Evolutionary conservation across 1,139 yeast species (phyloP).

Genomic region (Saccharomycopsis phalli): DNA sequence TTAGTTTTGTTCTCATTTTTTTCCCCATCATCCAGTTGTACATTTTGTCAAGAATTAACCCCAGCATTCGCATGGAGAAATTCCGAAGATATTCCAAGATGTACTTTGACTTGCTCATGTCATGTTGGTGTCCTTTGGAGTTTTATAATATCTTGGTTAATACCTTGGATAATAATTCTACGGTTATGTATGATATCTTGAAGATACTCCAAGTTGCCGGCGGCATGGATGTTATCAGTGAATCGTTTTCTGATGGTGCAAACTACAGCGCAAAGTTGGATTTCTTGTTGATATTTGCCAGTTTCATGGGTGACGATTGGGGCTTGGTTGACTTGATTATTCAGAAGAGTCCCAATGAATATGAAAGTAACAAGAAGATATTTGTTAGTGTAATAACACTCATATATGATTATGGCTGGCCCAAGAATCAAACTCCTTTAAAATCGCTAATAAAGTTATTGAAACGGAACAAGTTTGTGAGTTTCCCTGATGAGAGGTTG

Average conservation of each 20-base stretch:
- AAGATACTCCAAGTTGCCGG: background rate
- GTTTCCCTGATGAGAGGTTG: constrained; percentile 10
- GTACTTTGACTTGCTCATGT: constrained; percentile 6
- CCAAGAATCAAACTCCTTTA: constrained; percentile 5
- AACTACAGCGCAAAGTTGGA: background rate
- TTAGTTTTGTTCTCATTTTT: constrained; percentile 13
- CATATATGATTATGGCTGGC: constrained; percentile 8
- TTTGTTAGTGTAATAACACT: constrained; percentile 4
- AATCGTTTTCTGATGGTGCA: background rate
- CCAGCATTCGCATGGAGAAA: background rate
- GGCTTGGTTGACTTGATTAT: constrained; percentile 7
- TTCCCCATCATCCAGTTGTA: constrained; percentile 17
- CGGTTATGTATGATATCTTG: constrained; percentile 11
- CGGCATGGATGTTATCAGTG: background rate
- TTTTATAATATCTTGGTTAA: constrained; percentile 12
- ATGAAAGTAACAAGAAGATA: constrained; percentile 5
- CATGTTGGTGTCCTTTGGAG: constrained; percentile 12
- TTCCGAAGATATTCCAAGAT: background rate
- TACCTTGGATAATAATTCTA: constrained; percentile 2
- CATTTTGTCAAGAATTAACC: constrained; percentile 1
- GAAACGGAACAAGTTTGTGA: constrained; percentile 17
- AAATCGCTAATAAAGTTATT: constrained; percentile 14
- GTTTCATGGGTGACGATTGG: constrained; percentile 8
- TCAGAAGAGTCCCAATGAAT: constrained; percentile 5
- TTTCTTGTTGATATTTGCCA: constrained; percentile 4